A percentile compares a stretch with the other conserved stretches of the same genome.
Conservation (phyloP, 2,329 filamentous ascomycete genomes). For the Xylaria sp. region DNA sequence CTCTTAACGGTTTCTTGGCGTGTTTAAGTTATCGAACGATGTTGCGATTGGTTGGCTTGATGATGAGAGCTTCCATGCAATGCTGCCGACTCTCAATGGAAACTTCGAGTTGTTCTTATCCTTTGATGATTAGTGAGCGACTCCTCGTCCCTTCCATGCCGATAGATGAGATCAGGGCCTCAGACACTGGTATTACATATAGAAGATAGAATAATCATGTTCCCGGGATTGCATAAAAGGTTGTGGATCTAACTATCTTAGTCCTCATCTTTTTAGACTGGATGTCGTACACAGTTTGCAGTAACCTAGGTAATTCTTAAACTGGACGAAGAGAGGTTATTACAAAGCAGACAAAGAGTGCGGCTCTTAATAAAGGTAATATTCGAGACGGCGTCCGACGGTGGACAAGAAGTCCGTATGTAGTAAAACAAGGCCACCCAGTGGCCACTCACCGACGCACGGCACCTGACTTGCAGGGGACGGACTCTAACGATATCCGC, state of each 20-base stretch:
- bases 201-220: neutral
- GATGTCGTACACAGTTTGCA: neutral
- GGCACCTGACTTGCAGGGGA: slow-evolving; percentile 22
- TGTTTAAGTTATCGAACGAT: neutral
- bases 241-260: neutral
- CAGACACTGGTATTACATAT: neutral
- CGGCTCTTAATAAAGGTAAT: neutral
- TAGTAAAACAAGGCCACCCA: neutral
- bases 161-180: neutral
- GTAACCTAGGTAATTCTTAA: neutral
- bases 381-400: slow-evolving; percentile 11
- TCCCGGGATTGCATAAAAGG: neutral
- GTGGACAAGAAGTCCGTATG: neutral
- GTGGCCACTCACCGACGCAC: neutral
- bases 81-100: slow-evolving; percentile 1
- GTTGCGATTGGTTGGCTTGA: slow-evolving; percentile 17
- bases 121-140: neutral
- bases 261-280: neutral
- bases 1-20: neutral
- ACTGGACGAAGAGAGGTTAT: neutral
- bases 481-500: slow-evolving; percentile 9
- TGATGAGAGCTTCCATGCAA: slow-evolving; percentile 6
- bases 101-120: neutral
- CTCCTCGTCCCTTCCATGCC: neutral
- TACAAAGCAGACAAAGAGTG: slow-evolving; percentile 18